Conservation (phyloP, 441 rosid genomes). For the Rhodomyrtus psidioides region DNA sequence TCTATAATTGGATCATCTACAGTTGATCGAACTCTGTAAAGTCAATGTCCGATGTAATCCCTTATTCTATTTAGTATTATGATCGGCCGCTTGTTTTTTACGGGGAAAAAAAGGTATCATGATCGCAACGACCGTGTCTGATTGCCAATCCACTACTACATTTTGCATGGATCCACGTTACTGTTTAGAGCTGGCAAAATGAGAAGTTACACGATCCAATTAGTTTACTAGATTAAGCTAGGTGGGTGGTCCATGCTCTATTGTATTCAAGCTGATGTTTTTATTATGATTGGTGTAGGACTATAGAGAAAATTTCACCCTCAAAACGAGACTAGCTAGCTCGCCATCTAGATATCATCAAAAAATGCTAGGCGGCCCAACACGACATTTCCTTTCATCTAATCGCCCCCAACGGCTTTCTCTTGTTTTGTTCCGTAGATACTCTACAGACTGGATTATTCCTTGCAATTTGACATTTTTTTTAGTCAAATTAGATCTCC, state of each 20-base stretch:
- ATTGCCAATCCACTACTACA: not conserved
- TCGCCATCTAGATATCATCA: not conserved
- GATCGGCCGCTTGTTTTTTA: not conserved
- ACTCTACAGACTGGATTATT: not conserved
- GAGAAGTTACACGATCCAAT: not conserved
- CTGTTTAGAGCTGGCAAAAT: not conserved
- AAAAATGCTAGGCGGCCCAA: not conserved
- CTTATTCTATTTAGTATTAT: not conserved
- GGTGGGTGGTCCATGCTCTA: not conserved
- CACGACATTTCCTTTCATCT: not conserved
- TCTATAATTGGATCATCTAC: not conserved
- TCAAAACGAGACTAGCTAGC: not conserved
- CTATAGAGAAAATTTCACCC: too few relatives aligned
- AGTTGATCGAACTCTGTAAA: not conserved
- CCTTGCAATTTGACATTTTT: not conserved
- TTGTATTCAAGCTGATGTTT: not conserved
- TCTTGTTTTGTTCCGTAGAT: not conserved
- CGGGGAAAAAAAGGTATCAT: too few relatives aligned
- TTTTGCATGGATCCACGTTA: not conserved
- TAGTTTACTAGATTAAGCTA: not conserved
- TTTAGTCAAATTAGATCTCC: not conserved
- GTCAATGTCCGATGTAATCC: not conserved
- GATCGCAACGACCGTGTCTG: not conserved
- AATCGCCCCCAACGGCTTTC: not conserved
- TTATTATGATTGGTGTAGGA: not conserved